Evolutionary conservation across 441 rosid genomes (phyloP).

Genomic region (Eruca vesicaria): DNA sequence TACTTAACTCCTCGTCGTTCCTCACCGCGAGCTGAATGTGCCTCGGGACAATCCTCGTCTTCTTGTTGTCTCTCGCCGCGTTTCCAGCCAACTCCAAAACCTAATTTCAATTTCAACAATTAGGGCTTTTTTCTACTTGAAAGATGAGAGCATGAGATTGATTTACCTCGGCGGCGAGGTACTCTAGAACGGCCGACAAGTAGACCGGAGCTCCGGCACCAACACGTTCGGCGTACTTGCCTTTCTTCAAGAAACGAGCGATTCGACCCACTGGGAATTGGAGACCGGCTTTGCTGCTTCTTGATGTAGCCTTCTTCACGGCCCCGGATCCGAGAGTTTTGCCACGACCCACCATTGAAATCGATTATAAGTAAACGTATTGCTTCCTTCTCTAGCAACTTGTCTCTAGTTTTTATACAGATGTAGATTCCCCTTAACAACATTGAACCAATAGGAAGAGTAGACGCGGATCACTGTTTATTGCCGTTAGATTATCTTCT

Average conservation of each 20-base stretch:
- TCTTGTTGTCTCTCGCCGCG: slow-evolving; percentile 95
- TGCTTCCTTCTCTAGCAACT: neutral
- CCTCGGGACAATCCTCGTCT: slow-evolving; percentile 84
- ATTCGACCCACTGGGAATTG: slow-evolving; percentile 96
- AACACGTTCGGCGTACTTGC: slow-evolving; percentile 93
- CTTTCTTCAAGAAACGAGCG: slow-evolving; percentile 88
- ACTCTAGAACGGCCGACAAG: slow-evolving; percentile 87
- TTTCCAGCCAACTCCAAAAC: slow-evolving; percentile 95
- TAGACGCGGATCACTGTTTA: slow-evolving; percentile 30
- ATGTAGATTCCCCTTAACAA: neutral
- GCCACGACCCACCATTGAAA: slow-evolving; percentile 86
- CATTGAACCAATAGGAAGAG: slow-evolving; percentile 40
- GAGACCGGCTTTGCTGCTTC: slow-evolving; percentile 95
- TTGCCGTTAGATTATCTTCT: slow-evolving; percentile 40
- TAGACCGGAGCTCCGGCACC: slow-evolving; percentile 97
- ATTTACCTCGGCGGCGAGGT: slow-evolving; percentile 81
- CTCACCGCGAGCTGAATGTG: slow-evolving; percentile 89
- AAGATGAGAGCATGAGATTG: neutral
- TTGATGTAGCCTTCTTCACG: slow-evolving; percentile 74
- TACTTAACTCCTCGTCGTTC: slow-evolving; percentile 90
- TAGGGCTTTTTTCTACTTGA: neutral
- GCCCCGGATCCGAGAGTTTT: slow-evolving; percentile 89
- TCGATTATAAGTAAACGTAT: neutral
- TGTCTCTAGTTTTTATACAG: slow-evolving; percentile 8
- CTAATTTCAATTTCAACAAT: slow-evolving; percentile 33